Percentiles rank a stretch among this genome's conserved stretches.
Evolutionary conservation across 805 yeast species (phyloP).

Genomic region (Maudiozyma pseudohumilis): DNA sequence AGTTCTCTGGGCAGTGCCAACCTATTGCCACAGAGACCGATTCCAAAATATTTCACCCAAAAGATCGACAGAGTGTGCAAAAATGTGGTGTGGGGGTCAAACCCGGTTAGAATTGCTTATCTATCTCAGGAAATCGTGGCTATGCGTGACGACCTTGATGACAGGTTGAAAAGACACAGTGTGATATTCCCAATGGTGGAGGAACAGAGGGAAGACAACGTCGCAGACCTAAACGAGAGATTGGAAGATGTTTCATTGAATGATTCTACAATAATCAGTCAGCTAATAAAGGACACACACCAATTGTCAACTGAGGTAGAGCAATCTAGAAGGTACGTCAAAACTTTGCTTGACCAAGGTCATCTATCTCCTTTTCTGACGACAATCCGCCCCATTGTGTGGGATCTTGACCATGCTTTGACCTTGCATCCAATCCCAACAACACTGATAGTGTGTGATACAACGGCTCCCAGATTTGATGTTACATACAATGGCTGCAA

Average conservation of each 20-base stretch:
- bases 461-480: slow-evolving; percentile 60
- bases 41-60: slow-evolving; percentile 64
- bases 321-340: slow-evolving; percentile 62
- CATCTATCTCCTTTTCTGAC: slow-evolving; percentile 71
- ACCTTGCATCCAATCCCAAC: slow-evolving; percentile 74
- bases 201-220: slow-evolving; percentile 16
- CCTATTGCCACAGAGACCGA: slow-evolving; percentile 60
- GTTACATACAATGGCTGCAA: slow-evolving; percentile 76
- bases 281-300: slow-evolving; percentile 27
- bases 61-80: slow-evolving; percentile 51
- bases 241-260: slow-evolving; percentile 13
- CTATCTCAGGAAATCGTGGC: slow-evolving; percentile 76
- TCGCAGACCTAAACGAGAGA: slow-evolving; percentile 10
- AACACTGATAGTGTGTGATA: slow-evolving; percentile 52
- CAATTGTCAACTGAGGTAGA: slow-evolving; percentile 37
- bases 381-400: slow-evolving; percentile 49
- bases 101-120: slow-evolving; percentile 72
- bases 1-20: slow-evolving; percentile 51
- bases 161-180: slow-evolving; percentile 61
- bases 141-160: slow-evolving; percentile 62
- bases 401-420: slow-evolving; percentile 62
- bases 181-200: slow-evolving; percentile 39
- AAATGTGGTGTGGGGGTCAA: slow-evolving; percentile 52
- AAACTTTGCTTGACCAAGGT: slow-evolving; percentile 81
- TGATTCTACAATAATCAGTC: slow-evolving; percentile 13